phyloP scores from a whole-genome alignment of 2,329 filamentous ascomycete species.

The Alternaria gansuensis region DNA sequence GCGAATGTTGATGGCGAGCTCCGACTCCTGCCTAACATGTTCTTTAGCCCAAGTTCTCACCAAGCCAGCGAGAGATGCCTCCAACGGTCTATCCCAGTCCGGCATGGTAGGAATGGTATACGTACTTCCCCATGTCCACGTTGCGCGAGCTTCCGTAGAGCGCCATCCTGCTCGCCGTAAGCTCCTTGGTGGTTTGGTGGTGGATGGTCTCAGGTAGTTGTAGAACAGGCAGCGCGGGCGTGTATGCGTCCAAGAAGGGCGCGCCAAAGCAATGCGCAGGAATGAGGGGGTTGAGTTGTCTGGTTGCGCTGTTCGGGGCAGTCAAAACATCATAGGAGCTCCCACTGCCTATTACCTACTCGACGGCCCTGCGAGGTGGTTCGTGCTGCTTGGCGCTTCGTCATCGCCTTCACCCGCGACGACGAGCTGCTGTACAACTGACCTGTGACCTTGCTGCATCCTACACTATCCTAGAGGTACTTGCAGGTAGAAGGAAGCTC shows the following conservation, averaged over 20 bases:
- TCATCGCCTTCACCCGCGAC: slow-evolving; percentile 38
- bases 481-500: neutral
- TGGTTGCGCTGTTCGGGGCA: slow-evolving; percentile 17
- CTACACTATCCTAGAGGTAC: neutral
- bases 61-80: neutral
- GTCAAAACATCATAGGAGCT: slow-evolving; percentile 29
- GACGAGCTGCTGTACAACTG: neutral
- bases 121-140: slow-evolving; percentile 70
- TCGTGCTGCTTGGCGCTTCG: slow-evolving; percentile 37
- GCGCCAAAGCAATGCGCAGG: slow-evolving; percentile 21
- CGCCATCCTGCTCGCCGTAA: slow-evolving; percentile 42
- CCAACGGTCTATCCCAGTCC: neutral
- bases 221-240: slow-evolving; percentile 1
- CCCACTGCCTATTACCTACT: slow-evolving; percentile 19
- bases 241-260: slow-evolving; percentile 16
- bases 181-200: slow-evolving; percentile 26
- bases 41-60: slow-evolving; percentile 4
- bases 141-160: slow-evolving; percentile 61
- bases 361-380: slow-evolving; percentile 33
- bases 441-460: slow-evolving; percentile 9
- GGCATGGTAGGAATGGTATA: slow-evolving; percentile 11
- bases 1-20: slow-evolving; percentile 72
- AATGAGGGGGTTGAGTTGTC: slow-evolving; percentile 13
- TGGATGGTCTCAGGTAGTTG: slow-evolving; percentile 20
- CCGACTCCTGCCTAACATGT: slow-evolving; percentile 64